Percentiles rank a stretch among this genome's conserved stretches.
phyloP scores from a whole-genome alignment of 257 asterid species.

The Nicotiana tomentosiformis region DNA sequence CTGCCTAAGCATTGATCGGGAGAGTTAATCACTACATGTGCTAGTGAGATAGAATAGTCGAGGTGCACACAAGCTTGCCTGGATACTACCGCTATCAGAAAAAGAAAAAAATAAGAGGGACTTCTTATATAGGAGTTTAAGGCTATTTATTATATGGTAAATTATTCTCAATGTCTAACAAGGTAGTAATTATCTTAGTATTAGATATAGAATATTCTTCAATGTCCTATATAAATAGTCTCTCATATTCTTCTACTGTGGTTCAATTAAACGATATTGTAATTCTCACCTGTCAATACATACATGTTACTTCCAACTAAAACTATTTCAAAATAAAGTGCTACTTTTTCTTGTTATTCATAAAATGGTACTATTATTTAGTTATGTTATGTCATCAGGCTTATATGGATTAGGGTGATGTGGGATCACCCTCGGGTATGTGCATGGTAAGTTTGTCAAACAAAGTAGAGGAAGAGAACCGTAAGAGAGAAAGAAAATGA shows the following conservation, averaged over 20 bases:
- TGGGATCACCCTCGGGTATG: too few species aligned
- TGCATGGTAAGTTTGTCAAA: too few species aligned
- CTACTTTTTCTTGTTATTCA: too few species aligned
- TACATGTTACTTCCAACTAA: neutral
- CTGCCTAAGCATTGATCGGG: neutral
- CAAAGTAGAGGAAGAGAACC: neutral
- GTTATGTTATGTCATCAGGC: too few species aligned
- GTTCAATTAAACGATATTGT: too few species aligned
- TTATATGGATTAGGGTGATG: too few species aligned
- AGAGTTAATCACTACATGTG: neutral
- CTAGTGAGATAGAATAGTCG: neutral
- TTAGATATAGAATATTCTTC: neutral
- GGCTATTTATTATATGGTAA: neutral
- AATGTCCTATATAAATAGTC: neutral
- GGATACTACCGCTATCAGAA: neutral
- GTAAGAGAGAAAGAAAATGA: neutral
- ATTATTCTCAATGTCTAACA: neutral
- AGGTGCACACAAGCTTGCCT: neutral
- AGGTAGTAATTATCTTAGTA: neutral
- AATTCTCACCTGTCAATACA: neutral
- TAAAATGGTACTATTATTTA: neutral
- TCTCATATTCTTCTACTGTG: neutral
- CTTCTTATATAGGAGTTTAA: neutral
- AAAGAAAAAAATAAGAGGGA: neutral
- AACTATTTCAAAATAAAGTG: neutral